phyloP scores from a whole-genome alignment of 179 eudicot species.

The Drosera spatulata region DNA sequence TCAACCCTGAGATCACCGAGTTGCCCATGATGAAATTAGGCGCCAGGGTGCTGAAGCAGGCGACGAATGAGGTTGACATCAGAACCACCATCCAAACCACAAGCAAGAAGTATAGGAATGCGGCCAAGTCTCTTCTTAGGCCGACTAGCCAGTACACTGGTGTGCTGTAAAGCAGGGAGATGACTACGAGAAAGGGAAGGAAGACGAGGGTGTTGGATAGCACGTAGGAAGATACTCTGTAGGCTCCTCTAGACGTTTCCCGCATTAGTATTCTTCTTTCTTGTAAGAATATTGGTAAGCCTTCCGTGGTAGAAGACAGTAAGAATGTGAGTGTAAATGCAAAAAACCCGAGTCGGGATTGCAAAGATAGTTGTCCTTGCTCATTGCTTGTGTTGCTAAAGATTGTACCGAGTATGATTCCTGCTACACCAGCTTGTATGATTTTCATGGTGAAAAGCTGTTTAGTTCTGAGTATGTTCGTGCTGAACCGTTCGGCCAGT shows the following conservation, averaged over 20 bases:
- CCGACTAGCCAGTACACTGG: constrained; percentile 83
- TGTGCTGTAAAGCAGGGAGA: constrained; percentile 45
- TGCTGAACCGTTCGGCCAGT: constrained; percentile 60
- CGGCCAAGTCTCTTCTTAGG: constrained; percentile 30
- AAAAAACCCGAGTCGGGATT: constrained; percentile 68
- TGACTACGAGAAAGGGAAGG: constrained; percentile 56
- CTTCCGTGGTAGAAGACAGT: constrained; percentile 85
- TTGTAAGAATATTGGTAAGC: constrained; percentile 74
- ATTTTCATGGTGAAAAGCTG: constrained; percentile 67
- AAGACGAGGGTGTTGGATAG: constrained; percentile 64
- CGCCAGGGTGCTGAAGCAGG: constrained; percentile 76
- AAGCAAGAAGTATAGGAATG: constrained; percentile 60
- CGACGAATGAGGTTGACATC: constrained; percentile 84
- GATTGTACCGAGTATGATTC: constrained; percentile 59
- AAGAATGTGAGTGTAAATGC: constrained; percentile 19
- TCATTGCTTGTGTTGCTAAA: constrained; percentile 42
- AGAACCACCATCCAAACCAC: constrained; percentile 78
- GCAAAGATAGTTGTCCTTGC: constrained; percentile 29
- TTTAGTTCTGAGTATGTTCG: constrained; percentile 67
- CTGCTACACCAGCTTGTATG: constrained; percentile 51
- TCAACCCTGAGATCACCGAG: constrained; percentile 64
- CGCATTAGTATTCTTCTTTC: constrained; percentile 71
- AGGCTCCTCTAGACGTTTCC: constrained; percentile 77
- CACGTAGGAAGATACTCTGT: constrained; percentile 76
- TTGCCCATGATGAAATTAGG: constrained; percentile 91